Conservation (phyloP, 179 eudicot genomes). For the Silene noctiflora region DNA sequence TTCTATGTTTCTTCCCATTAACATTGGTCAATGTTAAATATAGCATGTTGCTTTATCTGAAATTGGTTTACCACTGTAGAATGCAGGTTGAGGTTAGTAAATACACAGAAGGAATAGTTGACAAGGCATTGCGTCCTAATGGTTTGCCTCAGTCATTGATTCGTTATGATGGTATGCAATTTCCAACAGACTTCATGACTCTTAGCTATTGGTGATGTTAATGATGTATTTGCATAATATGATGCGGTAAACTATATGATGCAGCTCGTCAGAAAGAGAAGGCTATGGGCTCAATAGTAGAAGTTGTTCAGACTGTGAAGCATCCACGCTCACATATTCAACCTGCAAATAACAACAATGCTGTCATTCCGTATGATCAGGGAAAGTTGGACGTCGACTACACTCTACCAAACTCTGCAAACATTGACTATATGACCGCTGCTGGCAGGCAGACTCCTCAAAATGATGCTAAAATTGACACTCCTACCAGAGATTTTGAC, state of each 20-base stretch:
- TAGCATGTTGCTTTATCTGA: constrained; percentile 11
- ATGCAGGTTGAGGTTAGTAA: constrained; percentile 99
- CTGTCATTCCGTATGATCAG: constrained; percentile 34
- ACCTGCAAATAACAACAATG: constrained; percentile 34
- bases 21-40: neutral
- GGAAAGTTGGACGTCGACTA: constrained; percentile 42
- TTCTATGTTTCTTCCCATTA: neutral
- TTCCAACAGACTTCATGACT: neutral
- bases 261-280: constrained; percentile 94
- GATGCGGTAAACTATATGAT: constrained; percentile 24
- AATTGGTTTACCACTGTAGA: constrained; percentile 38
- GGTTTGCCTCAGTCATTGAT: constrained; percentile 90
- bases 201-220: neutral
- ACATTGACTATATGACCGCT: constrained; percentile 35
- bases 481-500: constrained; percentile 37
- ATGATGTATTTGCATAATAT: constrained; percentile 2
- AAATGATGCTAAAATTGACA: constrained; percentile 30
- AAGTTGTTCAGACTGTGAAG: constrained; percentile 93
- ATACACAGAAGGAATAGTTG: constrained; percentile 85
- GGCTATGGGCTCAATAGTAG: constrained; percentile 83
- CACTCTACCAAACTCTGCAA: constrained; percentile 49
- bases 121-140: constrained; percentile 81
- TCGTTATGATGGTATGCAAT: constrained; percentile 76
- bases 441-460: constrained; percentile 53
- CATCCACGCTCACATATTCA: constrained; percentile 53